Conservation (phyloP, 306 rosid genomes). For the Prunus persica region Prunus_persica_NCBIv2 NC_034013.1:14840001-14840500, state of each 20-base stretch:
- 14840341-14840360: conserved; percentile 56
- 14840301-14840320: conserved; percentile 41
- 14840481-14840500: neutral
- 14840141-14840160: conserved; percentile 37
- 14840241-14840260: conserved; percentile 38
- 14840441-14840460: neutral
- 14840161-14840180: conserved; percentile 53
- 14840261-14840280: conserved; percentile 36
- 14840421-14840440: neutral
- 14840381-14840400: conserved; percentile 16
- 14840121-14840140: conserved; percentile 46
- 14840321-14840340: conserved; percentile 76
- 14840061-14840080: conserved; percentile 75
- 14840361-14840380: conserved; percentile 30
- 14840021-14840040: conserved; percentile 61
- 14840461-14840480: neutral
- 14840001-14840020: conserved; percentile 42
- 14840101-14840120: conserved; percentile 52
- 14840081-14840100: conserved; percentile 98
- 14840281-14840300: conserved; percentile 45
- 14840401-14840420: neutral
- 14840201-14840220: conserved; percentile 71
- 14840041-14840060: conserved; percentile 90
- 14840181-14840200: conserved; percentile 61
- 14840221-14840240: conserved; percentile 46